A percentile compares a stretch with the other conserved stretches of the same genome.
phyloP scores from a whole-genome alignment of 2,329 filamentous ascomycete genomes.

The Trichoderma guizhouense region DNA sequence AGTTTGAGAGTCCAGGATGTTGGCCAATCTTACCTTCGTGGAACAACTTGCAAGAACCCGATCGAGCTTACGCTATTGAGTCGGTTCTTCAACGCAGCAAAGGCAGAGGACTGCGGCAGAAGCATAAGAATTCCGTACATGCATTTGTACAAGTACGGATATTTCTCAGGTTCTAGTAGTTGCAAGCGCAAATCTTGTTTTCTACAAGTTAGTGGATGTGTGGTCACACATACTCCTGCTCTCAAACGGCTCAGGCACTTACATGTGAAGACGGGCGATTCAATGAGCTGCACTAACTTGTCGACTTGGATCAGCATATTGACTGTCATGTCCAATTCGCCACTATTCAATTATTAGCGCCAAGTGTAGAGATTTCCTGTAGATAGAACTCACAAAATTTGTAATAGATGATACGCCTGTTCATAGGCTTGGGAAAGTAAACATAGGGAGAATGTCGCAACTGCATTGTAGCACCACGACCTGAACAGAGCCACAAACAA shows the following conservation, averaged over 20 bases:
- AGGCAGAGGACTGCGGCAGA: slow-evolving; percentile 94
- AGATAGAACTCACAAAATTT: slow-evolving; percentile 71
- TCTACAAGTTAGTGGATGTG: neutral
- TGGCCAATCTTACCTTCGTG: slow-evolving; percentile 63
- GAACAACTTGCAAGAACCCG: slow-evolving; percentile 84
- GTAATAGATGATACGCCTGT: slow-evolving; percentile 91
- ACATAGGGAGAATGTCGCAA: slow-evolving; percentile 94
- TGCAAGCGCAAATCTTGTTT: slow-evolving; percentile 81
- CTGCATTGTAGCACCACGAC: slow-evolving; percentile 98
- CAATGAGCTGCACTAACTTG: slow-evolving; percentile 92
- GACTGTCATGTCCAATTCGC: slow-evolving; percentile 97
- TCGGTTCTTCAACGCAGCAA: slow-evolving; percentile 92
- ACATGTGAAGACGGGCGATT: slow-evolving; percentile 98
- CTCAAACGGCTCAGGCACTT: slow-evolving; percentile 31
- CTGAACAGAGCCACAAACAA: slow-evolving; percentile 94
- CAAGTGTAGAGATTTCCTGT: neutral
- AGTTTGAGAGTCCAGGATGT: neutral
- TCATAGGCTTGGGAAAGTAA: slow-evolving; percentile 96
- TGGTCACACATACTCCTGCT: neutral
- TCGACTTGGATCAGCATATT: slow-evolving; percentile 99
- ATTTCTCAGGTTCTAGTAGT: slow-evolving; percentile 89
- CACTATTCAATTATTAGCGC: slow-evolving; percentile 50
- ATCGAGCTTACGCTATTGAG: slow-evolving; percentile 97
- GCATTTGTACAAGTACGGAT: slow-evolving; percentile 95
- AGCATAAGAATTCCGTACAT: slow-evolving; percentile 97